Percentiles rank a stretch among this genome's conserved stretches.
These are phyloP conservation scores for Biscogniauxia marginata DNA, from an alignment of 2,329 filamentous ascomycete species.

Conservation along the genomic window DNA sequence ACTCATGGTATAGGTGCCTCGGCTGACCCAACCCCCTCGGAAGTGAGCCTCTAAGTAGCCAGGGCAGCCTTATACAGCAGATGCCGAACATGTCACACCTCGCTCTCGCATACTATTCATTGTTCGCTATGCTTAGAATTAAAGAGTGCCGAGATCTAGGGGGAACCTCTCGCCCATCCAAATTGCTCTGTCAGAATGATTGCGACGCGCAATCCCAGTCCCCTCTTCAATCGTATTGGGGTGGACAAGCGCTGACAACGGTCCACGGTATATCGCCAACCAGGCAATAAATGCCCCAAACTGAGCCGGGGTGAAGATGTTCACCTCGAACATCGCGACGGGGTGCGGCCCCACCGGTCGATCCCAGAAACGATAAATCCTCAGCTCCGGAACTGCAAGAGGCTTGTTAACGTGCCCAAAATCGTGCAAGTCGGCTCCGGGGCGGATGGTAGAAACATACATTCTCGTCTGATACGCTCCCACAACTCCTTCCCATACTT, in stretches of 20 bases:
- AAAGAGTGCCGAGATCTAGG: conserved; percentile 46
- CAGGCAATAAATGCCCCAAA: conserved; percentile 88
- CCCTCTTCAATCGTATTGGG: conserved; percentile 64
- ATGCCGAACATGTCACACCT: neutral
- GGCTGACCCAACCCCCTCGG: no score
- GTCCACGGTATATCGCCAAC: conserved; percentile 79
- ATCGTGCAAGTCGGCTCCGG: neutral
- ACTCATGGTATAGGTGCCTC: no score
- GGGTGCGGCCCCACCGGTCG: conserved; percentile 78
- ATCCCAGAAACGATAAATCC: conserved; percentile 78
- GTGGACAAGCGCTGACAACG: conserved; percentile 75
- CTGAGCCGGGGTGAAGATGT: conserved; percentile 79
- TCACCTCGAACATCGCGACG: conserved; percentile 89
- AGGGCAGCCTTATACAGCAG: no score
- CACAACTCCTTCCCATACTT: conserved; percentile 71
- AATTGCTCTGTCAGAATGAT: conserved; percentile 67
- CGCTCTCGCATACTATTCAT: neutral
- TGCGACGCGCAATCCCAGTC: conserved; percentile 40
- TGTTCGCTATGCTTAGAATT: neutral
- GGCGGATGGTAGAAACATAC: conserved; percentile 42
- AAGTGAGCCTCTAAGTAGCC: no score
- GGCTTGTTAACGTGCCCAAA: conserved; percentile 3
- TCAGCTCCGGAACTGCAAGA: conserved; percentile 73
- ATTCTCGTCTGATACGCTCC: conserved; percentile 78
- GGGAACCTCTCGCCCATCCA: conserved; percentile 71